Evolutionary conservation across 331 rosid genomes (phyloP), one percentile per base, ranked within the genome.

Genomic region (Phaseolus coccineus): DNA sequence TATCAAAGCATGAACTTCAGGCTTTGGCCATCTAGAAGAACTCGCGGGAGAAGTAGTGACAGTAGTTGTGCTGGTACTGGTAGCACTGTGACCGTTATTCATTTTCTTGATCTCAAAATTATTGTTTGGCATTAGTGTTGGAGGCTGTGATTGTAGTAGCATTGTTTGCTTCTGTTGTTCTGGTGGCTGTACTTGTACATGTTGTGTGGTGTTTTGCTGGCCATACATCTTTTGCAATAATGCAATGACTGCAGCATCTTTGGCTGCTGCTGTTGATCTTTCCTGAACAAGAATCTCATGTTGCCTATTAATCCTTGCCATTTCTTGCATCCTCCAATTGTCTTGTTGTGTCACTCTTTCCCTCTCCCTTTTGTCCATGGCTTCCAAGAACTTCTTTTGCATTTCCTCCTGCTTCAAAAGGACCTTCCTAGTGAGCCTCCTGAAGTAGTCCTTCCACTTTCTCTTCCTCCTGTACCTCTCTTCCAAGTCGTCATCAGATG

Each of bases 1-100:
- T 81, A 96, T 96, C 59, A 96, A 37, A 4, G 93, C 92, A 40
- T 90, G 84, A 16, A 96, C 93, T 81, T 96, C 99, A 0, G 82
- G 57, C 48, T 90, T 90, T 1, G 99, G 99, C 99, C 99, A 96
- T 74, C 99, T 85, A 15, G 89, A 76, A 24, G 90, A 76, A 25
- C 69, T 78, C 4, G 61, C 3, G 3, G 61, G 30, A 53, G 73
- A 39, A 40, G 82, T 27, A 27, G 46, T 2, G 40, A 30, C 24
- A 37, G 16, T 4, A 61, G 42, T 14, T 1, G 16, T 5, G 15
- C 19, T 30, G 28, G 19, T 59, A 30, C 11, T 15, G 6, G 25
- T 16, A 35, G 28, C 30, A n/a, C 51, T 65, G 30, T 65, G 71
- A 40, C 89, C 87, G 22, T 81, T 77, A 33, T 77, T 71, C 42